Percentiles rank a stretch among this genome's conserved stretches.
Evolutionary conservation across 768 basidiomycete species (phyloP).

Genomic region (Kwoniella sp.): DNA sequence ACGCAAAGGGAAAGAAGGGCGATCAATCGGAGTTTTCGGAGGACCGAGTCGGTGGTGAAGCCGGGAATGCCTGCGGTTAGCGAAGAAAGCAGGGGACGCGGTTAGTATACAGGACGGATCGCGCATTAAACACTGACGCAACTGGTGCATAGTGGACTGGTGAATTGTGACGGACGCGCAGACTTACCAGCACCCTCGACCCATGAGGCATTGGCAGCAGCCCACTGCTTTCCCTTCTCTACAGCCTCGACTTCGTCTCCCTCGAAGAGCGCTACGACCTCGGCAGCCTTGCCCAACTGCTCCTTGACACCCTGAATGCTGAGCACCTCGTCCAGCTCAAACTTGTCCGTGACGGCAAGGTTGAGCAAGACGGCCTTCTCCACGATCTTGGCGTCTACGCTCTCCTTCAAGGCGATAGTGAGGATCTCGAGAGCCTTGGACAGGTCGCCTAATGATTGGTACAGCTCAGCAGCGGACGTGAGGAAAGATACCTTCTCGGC

Average conservation of each 20-base stretch:
- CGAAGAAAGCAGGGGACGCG: constrained; percentile 3
- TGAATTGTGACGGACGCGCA: not conserved
- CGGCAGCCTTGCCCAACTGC: constrained; percentile 32
- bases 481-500: constrained; percentile 48
- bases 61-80: constrained; percentile 28
- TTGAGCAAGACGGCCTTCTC: constrained; percentile 42
- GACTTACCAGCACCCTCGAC: constrained; percentile 44
- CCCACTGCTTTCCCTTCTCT: constrained; percentile 43
- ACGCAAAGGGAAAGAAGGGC: constrained; percentile 47
- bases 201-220: constrained; percentile 37
- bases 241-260: constrained; percentile 47
- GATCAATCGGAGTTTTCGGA: constrained; percentile 50
- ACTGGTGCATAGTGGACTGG: not conserved
- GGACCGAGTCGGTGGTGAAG: constrained; percentile 40
- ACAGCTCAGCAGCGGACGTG: constrained; percentile 39
- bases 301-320: constrained; percentile 37
- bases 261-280: constrained; percentile 48
- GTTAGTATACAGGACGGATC: not conserved
- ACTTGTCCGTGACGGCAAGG: constrained; percentile 37
- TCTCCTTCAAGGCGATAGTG: constrained; percentile 33
- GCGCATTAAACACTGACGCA: not conserved
- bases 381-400: constrained; percentile 28
- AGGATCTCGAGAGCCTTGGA: constrained; percentile 43
- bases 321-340: constrained; percentile 45
- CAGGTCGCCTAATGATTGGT: constrained; percentile 32